Percentiles rank a stretch among this genome's conserved stretches.
phyloP scores from a whole-genome alignment of 306 rosid species.

The Cucurbita argyrosperma region DNA sequence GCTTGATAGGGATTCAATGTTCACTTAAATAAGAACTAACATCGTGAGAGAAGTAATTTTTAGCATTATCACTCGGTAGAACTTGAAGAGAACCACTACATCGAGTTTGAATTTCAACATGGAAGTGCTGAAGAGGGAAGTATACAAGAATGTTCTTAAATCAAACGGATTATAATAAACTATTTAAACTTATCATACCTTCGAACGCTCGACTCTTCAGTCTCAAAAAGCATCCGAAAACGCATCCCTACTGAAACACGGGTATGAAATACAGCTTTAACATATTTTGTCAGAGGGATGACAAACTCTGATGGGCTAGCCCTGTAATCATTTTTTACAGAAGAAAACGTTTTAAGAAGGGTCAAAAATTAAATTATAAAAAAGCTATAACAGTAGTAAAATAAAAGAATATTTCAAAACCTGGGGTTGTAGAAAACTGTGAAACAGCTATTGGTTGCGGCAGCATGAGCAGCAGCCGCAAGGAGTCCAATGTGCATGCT shows the following conservation, averaged over 20 bases:
- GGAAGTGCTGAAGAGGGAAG: not conserved
- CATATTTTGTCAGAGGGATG: conserved; percentile 64
- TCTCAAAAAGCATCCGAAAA: conserved; percentile 81
- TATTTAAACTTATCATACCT: conserved; percentile 24
- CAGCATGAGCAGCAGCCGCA: conserved; percentile 93
- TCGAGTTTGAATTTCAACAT: too few species aligned
- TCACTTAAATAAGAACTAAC: too few species aligned
- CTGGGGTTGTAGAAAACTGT: conserved; percentile 83
- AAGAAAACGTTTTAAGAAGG: conserved; percentile 11
- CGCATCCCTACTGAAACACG: conserved; percentile 92
- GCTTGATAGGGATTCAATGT: too few species aligned
- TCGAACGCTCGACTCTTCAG: conserved; percentile 84
- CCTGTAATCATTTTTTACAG: conserved; percentile 28
- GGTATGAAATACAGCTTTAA: conserved; percentile 79
- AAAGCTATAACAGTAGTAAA: not conserved
- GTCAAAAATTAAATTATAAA: conserved; percentile 1
- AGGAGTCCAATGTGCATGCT: conserved; percentile 93
- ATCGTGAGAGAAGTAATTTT: too few species aligned
- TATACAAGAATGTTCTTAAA: not conserved
- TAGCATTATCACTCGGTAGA: too few species aligned
- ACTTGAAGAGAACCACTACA: too few species aligned
- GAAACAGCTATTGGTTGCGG: conserved; percentile 77
- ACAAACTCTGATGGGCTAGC: conserved; percentile 89
- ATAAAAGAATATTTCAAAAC: conserved; percentile 21
- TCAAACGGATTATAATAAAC: not conserved